phyloP scores from a whole-genome alignment of 805 yeast species.

The Myxozyma mucilagina region DNA sequence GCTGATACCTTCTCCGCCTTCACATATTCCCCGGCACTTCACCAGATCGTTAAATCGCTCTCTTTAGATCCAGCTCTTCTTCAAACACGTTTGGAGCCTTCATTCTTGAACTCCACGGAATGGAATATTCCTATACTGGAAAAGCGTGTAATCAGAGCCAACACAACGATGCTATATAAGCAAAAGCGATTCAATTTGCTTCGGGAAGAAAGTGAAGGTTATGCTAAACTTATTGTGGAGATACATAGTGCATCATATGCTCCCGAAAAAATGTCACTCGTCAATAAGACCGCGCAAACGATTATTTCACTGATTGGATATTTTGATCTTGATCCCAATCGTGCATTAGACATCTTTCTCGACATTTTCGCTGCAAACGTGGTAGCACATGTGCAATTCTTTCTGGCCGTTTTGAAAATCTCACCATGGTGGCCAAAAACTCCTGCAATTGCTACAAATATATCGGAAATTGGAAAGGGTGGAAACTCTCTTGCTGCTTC shows the following conservation, averaged over 20 bases:
- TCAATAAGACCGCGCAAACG: conserved; percentile 46
- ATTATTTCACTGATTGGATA: conserved; percentile 68
- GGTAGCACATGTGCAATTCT: conserved; percentile 48
- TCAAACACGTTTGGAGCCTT: conserved; percentile 36
- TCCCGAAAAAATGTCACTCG: conserved; percentile 36
- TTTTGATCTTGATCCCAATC: conserved; percentile 69
- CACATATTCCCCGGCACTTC: conserved; percentile 14
- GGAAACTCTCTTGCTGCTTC: conserved; percentile 60
- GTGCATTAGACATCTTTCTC: conserved; percentile 64
- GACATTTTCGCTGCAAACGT: conserved; percentile 52
- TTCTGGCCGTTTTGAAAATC: conserved; percentile 51
- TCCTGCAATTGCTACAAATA: neutral
- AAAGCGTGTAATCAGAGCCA: conserved; percentile 45
- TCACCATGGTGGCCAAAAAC: conserved; percentile 69
- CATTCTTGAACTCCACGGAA: conserved; percentile 15
- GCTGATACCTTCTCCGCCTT: conserved; percentile 16
- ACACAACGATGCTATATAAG: conserved; percentile 47
- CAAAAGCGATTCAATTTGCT: conserved; percentile 64
- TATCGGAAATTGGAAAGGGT: conserved; percentile 41
- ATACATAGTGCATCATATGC: conserved; percentile 24
- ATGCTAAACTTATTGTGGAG: conserved; percentile 53
- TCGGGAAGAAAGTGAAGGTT: conserved; percentile 79
- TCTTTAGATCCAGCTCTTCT: conserved; percentile 33
- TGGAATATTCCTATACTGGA: conserved; percentile 36
- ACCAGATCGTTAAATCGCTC: conserved; percentile 27